These are phyloP conservation scores for Magnolia sinica DNA, from an alignment of 164 flowering plant genomes.

Conservation along the genomic window DNA sequence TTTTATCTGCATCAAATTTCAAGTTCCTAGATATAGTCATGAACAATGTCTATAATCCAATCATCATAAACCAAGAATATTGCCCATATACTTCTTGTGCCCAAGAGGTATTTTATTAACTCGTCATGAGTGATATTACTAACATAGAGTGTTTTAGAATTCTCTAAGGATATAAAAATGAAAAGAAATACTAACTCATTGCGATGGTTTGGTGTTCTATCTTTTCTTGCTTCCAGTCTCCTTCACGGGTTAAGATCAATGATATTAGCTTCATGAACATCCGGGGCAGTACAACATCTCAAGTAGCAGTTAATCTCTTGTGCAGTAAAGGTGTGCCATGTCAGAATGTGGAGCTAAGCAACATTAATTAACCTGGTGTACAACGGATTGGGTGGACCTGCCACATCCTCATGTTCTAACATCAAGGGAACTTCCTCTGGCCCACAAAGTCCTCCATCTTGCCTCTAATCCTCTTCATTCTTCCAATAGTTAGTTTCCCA, in stretches of 20 bases:
- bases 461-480: background rate
- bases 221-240: slow-evolving; percentile 8
- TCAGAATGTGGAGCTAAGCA: slow-evolving; percentile 13
- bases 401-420: slow-evolving; percentile 34
- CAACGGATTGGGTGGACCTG: slow-evolving; percentile 13
- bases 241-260: slow-evolving; percentile 23
- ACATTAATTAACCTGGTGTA: slow-evolving; percentile 30
- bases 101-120: background rate
- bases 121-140: background rate
- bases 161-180: too few species aligned
- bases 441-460: slow-evolving; percentile 6
- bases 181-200: background rate
- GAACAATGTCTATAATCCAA: slow-evolving; percentile 49
- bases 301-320: slow-evolving; percentile 15
- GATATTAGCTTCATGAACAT: slow-evolving; percentile 22
- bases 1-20: slow-evolving; percentile 30
- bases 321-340: slow-evolving; percentile 26
- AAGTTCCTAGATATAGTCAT: slow-evolving; percentile 39
- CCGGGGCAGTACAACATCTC: slow-evolving; percentile 21
- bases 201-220: background rate
- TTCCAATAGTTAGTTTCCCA: background rate
- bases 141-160: too few species aligned
- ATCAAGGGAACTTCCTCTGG: slow-evolving; percentile 18
- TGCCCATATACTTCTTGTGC: slow-evolving; percentile 16
- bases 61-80: slow-evolving; percentile 64